These are phyloP conservation scores for Leccinum subtestaceum DNA, from an alignment of 768 basidiomycete species.

Conservation along the genomic window DNA sequence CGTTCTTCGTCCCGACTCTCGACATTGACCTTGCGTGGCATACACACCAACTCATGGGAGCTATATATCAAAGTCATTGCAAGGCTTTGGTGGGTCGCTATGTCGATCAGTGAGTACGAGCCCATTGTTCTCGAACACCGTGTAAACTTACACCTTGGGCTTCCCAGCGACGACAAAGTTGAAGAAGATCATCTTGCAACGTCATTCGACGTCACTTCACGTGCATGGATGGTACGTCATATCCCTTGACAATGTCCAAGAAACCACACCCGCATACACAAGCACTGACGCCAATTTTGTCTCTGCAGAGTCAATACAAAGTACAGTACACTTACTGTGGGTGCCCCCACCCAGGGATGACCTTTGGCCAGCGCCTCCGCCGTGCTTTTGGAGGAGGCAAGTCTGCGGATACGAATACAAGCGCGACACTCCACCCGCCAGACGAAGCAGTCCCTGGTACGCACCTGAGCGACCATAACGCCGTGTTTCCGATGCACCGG, in stretches of 20 bases:
- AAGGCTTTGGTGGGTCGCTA: constrained; percentile 39
- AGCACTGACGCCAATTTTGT: neutral
- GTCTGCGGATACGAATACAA: constrained; percentile 6
- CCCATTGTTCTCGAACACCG: too few relatives aligned
- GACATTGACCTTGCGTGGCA: constrained; percentile 76
- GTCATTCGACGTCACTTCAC: constrained; percentile 49
- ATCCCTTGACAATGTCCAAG: neutral
- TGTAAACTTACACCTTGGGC: too few relatives aligned
- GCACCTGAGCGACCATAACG: constrained; percentile 54
- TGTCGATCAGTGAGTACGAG: constrained; percentile 49
- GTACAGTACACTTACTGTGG: constrained; percentile 58
- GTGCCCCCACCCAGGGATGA: constrained; percentile 46
- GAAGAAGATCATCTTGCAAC: constrained; percentile 43
- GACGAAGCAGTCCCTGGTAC: constrained; percentile 39
- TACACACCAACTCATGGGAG: constrained; percentile 56
- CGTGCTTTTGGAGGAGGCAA: constrained; percentile 16
- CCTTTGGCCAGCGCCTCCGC: constrained; percentile 42
- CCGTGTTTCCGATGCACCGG: constrained; percentile 36
- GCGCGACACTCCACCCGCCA: constrained; percentile 31
- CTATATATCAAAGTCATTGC: constrained; percentile 43
- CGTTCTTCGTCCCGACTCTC: constrained; percentile 56
- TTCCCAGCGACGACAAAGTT: constrained; percentile 49
- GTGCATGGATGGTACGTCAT: constrained; percentile 44
- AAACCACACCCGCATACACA: neutral
- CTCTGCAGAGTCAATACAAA: constrained; percentile 41